Evolutionary conservation across 805 yeast genomes (phyloP).

Genomic region (Sugiyamaella floridensis): DNA sequence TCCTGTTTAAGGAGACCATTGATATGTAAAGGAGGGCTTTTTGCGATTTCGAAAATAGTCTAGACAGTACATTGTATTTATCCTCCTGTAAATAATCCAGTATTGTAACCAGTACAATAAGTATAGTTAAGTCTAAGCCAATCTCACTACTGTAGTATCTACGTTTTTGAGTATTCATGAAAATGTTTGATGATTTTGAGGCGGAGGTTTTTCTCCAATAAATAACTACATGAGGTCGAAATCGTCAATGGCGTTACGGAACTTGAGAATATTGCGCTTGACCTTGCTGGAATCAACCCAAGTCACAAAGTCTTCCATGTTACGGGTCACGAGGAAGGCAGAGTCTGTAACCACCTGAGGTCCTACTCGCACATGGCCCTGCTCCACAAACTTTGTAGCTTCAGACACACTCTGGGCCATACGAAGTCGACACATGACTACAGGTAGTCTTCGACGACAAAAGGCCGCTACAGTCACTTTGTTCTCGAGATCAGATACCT

Average conservation of each 20-base stretch:
- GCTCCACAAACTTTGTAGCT: slow-evolving; percentile 88
- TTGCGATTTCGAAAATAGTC: not conserved
- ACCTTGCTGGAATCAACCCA: slow-evolving; percentile 98
- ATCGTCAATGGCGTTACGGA: slow-evolving; percentile 63
- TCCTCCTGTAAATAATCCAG: too few species aligned
- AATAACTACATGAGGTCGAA: slow-evolving; percentile 47
- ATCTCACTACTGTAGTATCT: too few species aligned
- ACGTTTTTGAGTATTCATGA: too few species aligned
- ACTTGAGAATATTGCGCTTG: slow-evolving; percentile 79
- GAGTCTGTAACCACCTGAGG: slow-evolving; percentile 95
- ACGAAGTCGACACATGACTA: slow-evolving; percentile 85
- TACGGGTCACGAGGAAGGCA: slow-evolving; percentile 86
- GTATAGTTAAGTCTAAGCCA: too few species aligned
- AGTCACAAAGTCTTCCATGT: slow-evolving; percentile 91
- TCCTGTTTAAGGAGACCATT: slow-evolving; percentile 60
- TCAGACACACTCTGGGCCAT: slow-evolving; percentile 88
- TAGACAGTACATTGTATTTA: not conserved
- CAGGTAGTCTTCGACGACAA: slow-evolving; percentile 87
- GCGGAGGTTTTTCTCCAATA: slow-evolving; percentile 44
- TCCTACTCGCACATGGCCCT: slow-evolving; percentile 96
- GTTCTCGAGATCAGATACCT: slow-evolving; percentile 86
- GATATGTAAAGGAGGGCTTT: slow-evolving; percentile 33
- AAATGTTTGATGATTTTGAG: too few species aligned
- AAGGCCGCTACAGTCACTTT: slow-evolving; percentile 86
- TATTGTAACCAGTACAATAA: too few species aligned